Evolutionary conservation across 2,329 filamentous ascomycete species (phyloP).

Genomic region (Sphaerulina musiva): DNA sequence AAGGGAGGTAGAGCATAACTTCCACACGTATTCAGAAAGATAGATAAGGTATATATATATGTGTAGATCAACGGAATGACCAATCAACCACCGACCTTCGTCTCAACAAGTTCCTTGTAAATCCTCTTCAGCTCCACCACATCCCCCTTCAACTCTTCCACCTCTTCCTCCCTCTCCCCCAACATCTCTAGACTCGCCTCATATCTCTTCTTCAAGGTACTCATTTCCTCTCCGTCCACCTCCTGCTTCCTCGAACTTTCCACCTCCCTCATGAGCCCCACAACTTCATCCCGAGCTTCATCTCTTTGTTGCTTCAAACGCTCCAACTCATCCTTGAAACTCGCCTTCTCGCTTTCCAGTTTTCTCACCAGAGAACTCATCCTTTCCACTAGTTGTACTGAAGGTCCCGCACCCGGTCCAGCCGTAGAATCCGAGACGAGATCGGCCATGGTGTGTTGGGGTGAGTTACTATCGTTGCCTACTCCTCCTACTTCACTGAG

Average conservation of each 20-base stretch:
- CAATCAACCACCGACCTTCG: constrained; percentile 16
- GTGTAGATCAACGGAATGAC: neutral
- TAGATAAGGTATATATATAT: too few species aligned
- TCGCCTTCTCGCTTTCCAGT: constrained; percentile 85
- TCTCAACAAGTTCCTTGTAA: constrained; percentile 83
- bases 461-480: constrained; percentile 46
- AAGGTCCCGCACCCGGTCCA: constrained; percentile 67
- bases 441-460: constrained; percentile 61
- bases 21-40: too few species aligned
- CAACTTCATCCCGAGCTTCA: constrained; percentile 86
- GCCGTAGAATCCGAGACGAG: constrained; percentile 59
- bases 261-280: constrained; percentile 77
- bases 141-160: constrained; percentile 84
- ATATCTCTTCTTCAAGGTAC: constrained; percentile 67
- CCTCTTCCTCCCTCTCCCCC: constrained; percentile 92
- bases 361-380: constrained; percentile 91
- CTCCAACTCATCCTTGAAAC: constrained; percentile 75
- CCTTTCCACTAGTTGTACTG: constrained; percentile 88
- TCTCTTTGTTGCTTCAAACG: constrained; percentile 80
- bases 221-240: constrained; percentile 62
- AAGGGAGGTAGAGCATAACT: too few species aligned
- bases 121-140: constrained; percentile 91
- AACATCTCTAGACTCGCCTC: constrained; percentile 89
- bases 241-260: constrained; percentile 61
- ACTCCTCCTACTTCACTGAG: constrained; percentile 46